Base-by-base conservation (phyloP, 805 yeast genomes). In the Wickerhamiella cacticola region DNA sequence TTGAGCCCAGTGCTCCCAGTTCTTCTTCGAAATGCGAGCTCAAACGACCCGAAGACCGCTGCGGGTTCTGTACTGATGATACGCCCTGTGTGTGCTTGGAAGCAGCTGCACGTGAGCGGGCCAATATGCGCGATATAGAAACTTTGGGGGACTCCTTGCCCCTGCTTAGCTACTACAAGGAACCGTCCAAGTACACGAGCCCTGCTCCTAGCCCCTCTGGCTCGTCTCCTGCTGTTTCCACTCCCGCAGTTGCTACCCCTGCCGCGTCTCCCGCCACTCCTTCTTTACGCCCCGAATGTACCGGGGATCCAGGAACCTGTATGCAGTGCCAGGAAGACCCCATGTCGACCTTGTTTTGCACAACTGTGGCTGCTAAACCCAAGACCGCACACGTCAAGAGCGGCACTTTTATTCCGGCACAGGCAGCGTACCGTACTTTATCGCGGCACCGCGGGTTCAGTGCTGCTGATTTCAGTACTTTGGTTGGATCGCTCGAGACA, bases 51-150 rank as follows among this genome's bases (percentile, higher is more conserved):
- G 48, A 39, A 38, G 94, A 83, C 54, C 77, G 82, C 50, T 89
- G 97, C 64, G 97, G 97, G 0, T 88, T 89, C 63, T 89, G 97
- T 60, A 77, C 94, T 0, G 95, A 84, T 55, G 92, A 79, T 55
- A 79, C 94, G 0, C 88, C 95, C 1, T 89, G 97, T 65, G 82
- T 89, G 2, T 89, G 96, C 62, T 76, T 89, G 23, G 96, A 86
- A 55, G 82, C 77, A 15, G 75, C 73, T 8, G 65, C 65, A 1
- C 56, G 60, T 16, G 71, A 65, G 45, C 65, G 67, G 29, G 65
- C 65, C n/a, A 65, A 63, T 13, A 59, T 57, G 45, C 52, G 57
- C 8, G 60, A 55, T 26, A 43, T 55, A 18, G 57, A 56, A 25
- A 54, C 56, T 8, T 52, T 55, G 26, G 59, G 59, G 33, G 50